These are phyloP conservation scores for Tetrahymena elliotti DNA, from an alignment of 73 alveolate genomes.

Conservation along the genomic window DNA sequence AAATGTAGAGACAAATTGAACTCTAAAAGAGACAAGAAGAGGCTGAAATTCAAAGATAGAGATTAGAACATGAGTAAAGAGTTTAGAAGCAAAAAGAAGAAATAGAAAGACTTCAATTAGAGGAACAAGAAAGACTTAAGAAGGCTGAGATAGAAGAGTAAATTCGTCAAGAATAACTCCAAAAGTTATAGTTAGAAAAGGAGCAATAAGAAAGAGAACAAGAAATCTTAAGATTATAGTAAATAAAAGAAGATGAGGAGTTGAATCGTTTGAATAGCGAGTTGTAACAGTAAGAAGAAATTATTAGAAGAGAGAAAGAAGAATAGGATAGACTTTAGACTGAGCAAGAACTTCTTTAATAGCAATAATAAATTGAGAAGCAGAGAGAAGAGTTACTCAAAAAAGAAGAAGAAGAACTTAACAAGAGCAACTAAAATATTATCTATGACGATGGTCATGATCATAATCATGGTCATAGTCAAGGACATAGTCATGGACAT, in stretches of 20 bases:
- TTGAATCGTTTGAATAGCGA: neutral
- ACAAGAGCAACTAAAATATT: neutral
- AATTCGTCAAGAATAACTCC: neutral
- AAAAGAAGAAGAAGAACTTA: neutral
- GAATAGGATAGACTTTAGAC: neutral
- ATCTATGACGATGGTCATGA: neutral
- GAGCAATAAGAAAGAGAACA: neutral
- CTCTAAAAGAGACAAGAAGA: neutral
- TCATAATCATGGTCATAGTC: neutral
- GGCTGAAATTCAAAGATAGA: neutral
- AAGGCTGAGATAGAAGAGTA: neutral
- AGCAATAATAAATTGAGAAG: neutral
- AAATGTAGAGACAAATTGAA: neutral
- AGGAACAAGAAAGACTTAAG: neutral
- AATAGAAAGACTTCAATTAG: neutral
- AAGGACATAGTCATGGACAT: neutral
- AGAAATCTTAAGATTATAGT: neutral
- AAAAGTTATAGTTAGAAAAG: neutral
- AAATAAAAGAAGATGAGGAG: neutral
- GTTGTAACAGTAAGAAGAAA: neutral
- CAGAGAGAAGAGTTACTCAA: neutral
- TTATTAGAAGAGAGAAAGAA: neutral
- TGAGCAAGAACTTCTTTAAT: neutral
- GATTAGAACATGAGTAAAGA: neutral
- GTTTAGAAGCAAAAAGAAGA: neutral